Percentiles rank a stretch among this genome's conserved stretches.
Conservation (phyloP, 257 asterid genomes). For the Solanum acaule region DNA sequence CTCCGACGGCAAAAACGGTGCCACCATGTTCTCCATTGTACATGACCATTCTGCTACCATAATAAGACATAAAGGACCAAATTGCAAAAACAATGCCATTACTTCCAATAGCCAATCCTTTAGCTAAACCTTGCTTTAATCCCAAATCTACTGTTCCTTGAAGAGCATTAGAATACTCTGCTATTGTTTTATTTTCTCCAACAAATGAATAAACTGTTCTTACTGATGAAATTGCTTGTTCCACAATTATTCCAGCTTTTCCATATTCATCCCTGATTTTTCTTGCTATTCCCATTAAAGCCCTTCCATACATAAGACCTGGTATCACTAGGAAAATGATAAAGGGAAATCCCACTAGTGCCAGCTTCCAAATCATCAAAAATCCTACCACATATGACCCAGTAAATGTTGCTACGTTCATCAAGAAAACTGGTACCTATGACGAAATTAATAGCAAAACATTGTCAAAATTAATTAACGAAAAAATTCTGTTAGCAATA, state of each 20-base stretch:
- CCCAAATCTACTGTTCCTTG: constrained; percentile 68
- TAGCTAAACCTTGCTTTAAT: constrained; percentile 67
- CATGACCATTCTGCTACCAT: constrained; percentile 85
- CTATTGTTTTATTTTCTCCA: constrained; percentile 53
- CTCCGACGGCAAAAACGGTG: constrained; percentile 83
- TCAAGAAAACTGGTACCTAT: constrained; percentile 71
- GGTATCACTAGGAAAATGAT: constrained; percentile 61
- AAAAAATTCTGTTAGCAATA: neutral
- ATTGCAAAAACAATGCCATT: constrained; percentile 69
- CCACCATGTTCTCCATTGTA: constrained; percentile 72
- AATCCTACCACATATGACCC: constrained; percentile 63
- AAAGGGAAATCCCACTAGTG: constrained; percentile 70
- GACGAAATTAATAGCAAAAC: neutral
- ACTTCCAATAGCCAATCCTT: constrained; percentile 90
- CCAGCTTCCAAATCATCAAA: constrained; percentile 63
- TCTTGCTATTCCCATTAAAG: constrained; percentile 55
- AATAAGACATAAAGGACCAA: constrained; percentile 77
- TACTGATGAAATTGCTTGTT: constrained; percentile 74
- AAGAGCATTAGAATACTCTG: constrained; percentile 52
- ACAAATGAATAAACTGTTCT: constrained; percentile 84
- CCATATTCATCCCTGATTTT: constrained; percentile 55
- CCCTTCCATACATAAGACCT: constrained; percentile 76
- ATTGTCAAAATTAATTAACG: neutral
- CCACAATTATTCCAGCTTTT: constrained; percentile 58
- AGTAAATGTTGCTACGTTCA: constrained; percentile 55